Percentiles rank a stretch among this genome's conserved stretches.
These are phyloP conservation scores for Fusarium duplospermum DNA, from an alignment of 2,329 filamentous ascomycete genomes.

Conservation along the genomic window DNA sequence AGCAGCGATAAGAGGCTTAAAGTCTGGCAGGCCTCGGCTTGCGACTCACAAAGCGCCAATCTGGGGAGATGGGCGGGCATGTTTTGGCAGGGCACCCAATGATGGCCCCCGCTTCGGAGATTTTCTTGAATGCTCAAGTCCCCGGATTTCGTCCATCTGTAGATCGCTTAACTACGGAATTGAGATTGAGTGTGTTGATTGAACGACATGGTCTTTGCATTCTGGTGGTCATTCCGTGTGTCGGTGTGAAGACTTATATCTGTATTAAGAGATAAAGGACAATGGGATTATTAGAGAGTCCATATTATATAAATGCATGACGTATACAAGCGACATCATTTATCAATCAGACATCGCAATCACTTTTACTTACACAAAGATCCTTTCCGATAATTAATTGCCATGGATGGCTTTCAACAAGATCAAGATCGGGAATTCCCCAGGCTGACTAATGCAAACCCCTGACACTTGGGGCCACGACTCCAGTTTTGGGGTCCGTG, in stretches of 20 bases:
- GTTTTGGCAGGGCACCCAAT: slow-evolving; percentile 1
- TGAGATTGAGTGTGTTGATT: neutral
- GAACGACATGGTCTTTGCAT: neutral
- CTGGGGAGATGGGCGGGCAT: neutral
- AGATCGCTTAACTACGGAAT: slow-evolving; percentile 3
- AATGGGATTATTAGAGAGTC: neutral
- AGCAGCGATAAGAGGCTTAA: neutral
- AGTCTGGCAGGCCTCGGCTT: neutral
- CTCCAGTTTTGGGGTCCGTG: slow-evolving; percentile 41
- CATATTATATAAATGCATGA: neutral
- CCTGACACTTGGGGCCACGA: neutral
- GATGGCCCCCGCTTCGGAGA: neutral
- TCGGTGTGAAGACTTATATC: neutral
- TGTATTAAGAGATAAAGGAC: neutral
- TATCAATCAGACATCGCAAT: neutral
- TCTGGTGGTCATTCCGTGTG: neutral
- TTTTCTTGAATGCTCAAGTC: neutral
- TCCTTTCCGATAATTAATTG: slow-evolving; percentile 17
- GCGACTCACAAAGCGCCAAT: neutral
- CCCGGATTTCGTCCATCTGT: neutral
- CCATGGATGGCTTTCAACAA: slow-evolving; percentile 4
- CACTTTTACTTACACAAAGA: neutral
- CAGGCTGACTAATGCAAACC: slow-evolving; percentile 1
- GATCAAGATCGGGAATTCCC: neutral
- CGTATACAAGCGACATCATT: neutral